Percentiles rank a stretch among this genome's conserved stretches.
Evolutionary conservation across 257 asterid genomes (phyloP).

Genomic region (Voacanga thouarsii): DNA sequence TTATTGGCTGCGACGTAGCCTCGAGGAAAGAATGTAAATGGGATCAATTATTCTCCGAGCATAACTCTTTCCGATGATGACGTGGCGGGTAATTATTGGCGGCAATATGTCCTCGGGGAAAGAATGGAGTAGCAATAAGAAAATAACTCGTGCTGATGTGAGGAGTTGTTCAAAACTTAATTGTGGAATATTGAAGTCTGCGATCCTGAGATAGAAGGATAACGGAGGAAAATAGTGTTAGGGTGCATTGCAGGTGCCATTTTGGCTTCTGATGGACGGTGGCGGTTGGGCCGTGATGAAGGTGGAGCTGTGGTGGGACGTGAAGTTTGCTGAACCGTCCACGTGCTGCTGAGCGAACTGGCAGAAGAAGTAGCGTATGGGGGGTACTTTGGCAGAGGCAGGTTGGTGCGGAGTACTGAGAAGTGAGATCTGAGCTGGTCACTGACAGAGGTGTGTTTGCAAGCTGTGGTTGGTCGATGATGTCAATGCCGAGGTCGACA

Average conservation of each 20-base stretch:
- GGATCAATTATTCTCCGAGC: too few species aligned
- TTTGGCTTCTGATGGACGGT: neutral
- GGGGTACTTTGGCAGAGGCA: neutral
- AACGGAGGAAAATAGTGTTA: too few species aligned
- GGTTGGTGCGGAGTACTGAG: neutral
- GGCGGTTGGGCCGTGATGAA: neutral
- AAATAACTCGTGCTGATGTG: neutral
- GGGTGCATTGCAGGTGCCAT: too few species aligned
- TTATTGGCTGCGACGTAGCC: neutral
- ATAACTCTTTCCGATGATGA: too few species aligned
- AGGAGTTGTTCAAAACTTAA: neutral
- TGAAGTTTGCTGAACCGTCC: neutral
- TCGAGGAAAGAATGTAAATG: neutral
- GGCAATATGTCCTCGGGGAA: neutral
- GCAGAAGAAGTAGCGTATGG: neutral
- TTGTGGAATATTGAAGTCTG: slow-evolving; percentile 6
- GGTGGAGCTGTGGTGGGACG: neutral
- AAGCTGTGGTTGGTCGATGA: neutral
- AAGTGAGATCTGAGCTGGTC: neutral
- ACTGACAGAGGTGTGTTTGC: neutral
- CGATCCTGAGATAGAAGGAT: neutral
- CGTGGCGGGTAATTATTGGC: neutral
- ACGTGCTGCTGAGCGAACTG: neutral
- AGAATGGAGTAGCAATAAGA: neutral
- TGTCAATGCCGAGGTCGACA: neutral